Evolutionary conservation across 257 asterid genomes (phyloP), one percentile per base, ranked within the genome.

Genomic region (Fraxinus americana): DNA sequence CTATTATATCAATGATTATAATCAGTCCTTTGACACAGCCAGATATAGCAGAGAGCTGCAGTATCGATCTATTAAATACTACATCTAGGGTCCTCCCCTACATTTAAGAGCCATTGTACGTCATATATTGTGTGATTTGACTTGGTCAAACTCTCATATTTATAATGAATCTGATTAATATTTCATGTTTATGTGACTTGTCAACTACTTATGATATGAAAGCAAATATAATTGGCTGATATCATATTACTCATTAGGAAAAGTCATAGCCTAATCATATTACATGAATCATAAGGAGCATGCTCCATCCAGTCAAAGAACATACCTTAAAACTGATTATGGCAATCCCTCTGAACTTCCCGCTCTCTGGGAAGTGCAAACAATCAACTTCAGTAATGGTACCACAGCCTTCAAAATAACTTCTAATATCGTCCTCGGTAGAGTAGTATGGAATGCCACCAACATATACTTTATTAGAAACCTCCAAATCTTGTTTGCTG

Each of bases 381-480:
- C 98, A 96, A 87, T 93, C 99, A 79, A 93, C 74, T 74, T 75
- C 85, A 9, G 90, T 90, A 82, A 93, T 91, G 79, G 97, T 87
- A 76, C 99, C 99, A 89, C 99, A 96, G 59, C 96, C 76, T 81
- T 92, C 97, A 85, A 96, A 96, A 83, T 76, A 96, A 86, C 98
- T 93, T 85, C 90, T 86, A 61, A 93, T 96, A 86, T 96, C 99
- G 79, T 93, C 99, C 89, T 96, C 97, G 1, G 90, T 89, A 38
- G 98, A 96, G 87, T 93, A 96, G 84, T 89, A 96, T 13, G 99
- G 99, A 83, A 93, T 93, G 78, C 98, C 99, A 81, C 99, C 99
- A 67, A 88, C 98, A 87, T 90, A 96, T 81, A 96, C 88, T 84
- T 91, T 96, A 12, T 79, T 82, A 74, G 89, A 76, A 34, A 75